Conservation (phyloP, 1,284 basidiomycete species). For the Cutaneotrichosporon daszewskae region DNA sequence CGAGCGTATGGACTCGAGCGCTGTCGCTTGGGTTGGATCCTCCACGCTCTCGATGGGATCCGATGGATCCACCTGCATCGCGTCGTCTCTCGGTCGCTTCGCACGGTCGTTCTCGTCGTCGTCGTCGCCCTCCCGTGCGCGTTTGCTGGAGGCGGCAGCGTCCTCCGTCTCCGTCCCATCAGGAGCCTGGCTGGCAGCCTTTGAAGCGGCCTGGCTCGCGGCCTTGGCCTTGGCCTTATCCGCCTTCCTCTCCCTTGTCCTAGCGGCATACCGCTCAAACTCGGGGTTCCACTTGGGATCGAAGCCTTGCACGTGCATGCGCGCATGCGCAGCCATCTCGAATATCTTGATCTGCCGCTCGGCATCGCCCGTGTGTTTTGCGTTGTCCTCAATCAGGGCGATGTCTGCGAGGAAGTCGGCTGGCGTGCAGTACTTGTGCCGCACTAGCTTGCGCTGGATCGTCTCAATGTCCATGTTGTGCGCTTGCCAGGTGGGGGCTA, state of each 20-base stretch:
- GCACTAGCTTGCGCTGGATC: slow-evolving; percentile 82
- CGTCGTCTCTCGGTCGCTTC: slow-evolving; percentile 67
- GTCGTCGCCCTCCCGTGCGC: slow-evolving; percentile 21
- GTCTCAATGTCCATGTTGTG: slow-evolving; percentile 84
- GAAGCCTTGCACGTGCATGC: slow-evolving; percentile 78
- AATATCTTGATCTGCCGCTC: slow-evolving; percentile 77
- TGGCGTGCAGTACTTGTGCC: slow-evolving; percentile 79
- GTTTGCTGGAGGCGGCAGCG: slow-evolving; percentile 21
- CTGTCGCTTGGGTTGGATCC: background rate
- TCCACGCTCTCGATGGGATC: background rate
- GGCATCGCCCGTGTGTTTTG: slow-evolving; percentile 62
- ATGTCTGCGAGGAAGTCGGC: slow-evolving; percentile 84
- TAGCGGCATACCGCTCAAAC: slow-evolving; percentile 78
- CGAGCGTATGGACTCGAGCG: background rate
- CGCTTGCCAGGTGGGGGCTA: slow-evolving; percentile 26
- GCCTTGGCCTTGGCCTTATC: slow-evolving; percentile 59
- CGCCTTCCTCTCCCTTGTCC: slow-evolving; percentile 63
- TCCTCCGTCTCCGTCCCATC: slow-evolving; percentile 1
- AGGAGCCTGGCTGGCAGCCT: slow-evolving; percentile 42
- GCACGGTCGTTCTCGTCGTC: slow-evolving; percentile 36
- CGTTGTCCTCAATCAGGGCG: slow-evolving; percentile 82
- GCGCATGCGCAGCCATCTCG: slow-evolving; percentile 80
- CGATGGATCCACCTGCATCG: slow-evolving; percentile 44
- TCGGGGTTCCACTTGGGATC: slow-evolving; percentile 75
- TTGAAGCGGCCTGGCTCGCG: slow-evolving; percentile 70